Conservation (phyloP, 371 early-diverging fungal species). For the Mortierella sp. region DNA sequence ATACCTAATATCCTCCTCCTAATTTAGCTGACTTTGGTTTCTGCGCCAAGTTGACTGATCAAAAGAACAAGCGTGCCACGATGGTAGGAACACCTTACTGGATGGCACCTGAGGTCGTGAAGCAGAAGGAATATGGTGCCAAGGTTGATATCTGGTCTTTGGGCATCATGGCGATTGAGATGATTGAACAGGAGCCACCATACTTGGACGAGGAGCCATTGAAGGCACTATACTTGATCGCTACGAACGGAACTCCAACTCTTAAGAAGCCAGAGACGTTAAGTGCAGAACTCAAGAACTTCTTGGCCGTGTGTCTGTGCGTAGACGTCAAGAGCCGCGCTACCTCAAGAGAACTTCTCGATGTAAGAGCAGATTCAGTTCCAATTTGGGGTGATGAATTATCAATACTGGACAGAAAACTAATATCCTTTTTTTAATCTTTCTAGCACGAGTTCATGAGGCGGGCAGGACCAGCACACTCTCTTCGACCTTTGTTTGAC, state of each 20-base stretch:
- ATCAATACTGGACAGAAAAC: background rate
- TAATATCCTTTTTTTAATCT: background rate
- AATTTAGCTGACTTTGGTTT: conserved; percentile 89
- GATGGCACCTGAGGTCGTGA: conserved; percentile 95
- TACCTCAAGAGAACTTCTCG: conserved; percentile 83
- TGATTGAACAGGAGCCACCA: conserved; percentile 98
- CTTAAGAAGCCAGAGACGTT: conserved; percentile 88
- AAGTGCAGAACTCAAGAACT: conserved; percentile 85
- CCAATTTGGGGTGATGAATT: background rate
- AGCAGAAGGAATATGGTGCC: conserved; percentile 89
- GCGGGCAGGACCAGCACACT: conserved; percentile 35
- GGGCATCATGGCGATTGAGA: conserved; percentile 97
- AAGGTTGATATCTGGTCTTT: conserved; percentile 95
- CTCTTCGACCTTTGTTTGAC: conserved; percentile 44
- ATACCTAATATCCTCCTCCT: background rate
- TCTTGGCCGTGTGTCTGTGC: conserved; percentile 88
- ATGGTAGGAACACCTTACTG: conserved; percentile 98
- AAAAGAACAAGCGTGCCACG: conserved; percentile 90
- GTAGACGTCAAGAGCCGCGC: conserved; percentile 92
- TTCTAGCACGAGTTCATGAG: conserved; percentile 76
- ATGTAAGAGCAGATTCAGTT: conserved; percentile 50
- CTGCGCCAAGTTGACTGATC: conserved; percentile 91
- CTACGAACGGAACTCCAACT: conserved; percentile 97
- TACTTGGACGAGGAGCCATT: conserved; percentile 95
- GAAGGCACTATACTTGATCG: conserved; percentile 95